phyloP scores from a whole-genome alignment of 495 filamentous ascomycete genomes.

The Rhypophila decipiens region DNA sequence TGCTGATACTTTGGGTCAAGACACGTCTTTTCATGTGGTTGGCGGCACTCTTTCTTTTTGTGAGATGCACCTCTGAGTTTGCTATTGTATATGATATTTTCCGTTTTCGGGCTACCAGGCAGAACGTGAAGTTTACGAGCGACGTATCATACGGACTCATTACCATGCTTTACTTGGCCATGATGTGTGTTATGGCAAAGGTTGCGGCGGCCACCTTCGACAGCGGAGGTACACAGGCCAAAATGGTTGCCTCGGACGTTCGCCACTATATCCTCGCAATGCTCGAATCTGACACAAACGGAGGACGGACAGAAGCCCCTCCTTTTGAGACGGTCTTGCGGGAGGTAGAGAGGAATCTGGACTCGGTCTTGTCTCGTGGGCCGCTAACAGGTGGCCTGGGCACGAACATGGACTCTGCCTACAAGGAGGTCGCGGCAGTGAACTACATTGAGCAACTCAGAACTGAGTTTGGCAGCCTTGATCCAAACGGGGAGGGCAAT shows the following conservation, averaged over 20 bases:
- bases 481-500: background rate
- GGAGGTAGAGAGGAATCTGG: background rate
- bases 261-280: background rate
- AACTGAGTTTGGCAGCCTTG: background rate
- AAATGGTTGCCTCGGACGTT: conserved; percentile 1
- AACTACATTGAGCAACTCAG: background rate
- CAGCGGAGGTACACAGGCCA: background rate
- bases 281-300: background rate
- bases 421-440: background rate
- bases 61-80: background rate
- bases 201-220: background rate
- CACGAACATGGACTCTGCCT: background rate
- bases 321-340: background rate
- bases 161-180: background rate
- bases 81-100: background rate
- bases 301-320: background rate
- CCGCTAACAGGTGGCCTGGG: background rate
- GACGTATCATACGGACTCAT: conserved; percentile 1
- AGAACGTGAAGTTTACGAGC: background rate
- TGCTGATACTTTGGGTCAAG: background rate
- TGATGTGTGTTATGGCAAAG: background rate
- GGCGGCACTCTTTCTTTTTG: background rate
- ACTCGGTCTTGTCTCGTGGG: background rate
- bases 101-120: background rate
- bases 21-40: background rate